Evolutionary conservation across 805 yeast species (phyloP), one percentile per base, ranked within the genome.

Genomic region (Candida succiphila): DNA sequence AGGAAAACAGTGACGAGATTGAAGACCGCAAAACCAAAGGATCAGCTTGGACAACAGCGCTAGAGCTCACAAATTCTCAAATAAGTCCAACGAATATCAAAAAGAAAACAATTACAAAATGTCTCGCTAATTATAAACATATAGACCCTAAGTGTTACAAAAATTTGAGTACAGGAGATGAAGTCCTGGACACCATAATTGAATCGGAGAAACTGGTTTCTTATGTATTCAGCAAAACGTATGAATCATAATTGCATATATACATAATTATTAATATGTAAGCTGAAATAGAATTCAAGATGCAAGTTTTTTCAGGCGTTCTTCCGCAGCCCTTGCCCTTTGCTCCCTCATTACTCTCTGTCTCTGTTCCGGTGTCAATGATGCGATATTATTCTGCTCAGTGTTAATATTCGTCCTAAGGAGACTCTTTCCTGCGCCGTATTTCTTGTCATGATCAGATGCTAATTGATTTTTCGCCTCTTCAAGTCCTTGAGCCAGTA

Each of bases 311-410:
- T 61, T 66, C 47, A 84, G 46, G 44, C 98, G 67, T 1, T 89
- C 95, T 53, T 92, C 97, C 0, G 95, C 96, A 1, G 98, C 98
- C 35, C 97, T 69, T 1, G 96, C 96, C 35, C 97, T 67, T 49
- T 88, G 88, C 48, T 92, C 98, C 39, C 98, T 72, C 82, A 88
- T 87, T 16, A 92, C 59, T 46, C 78, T 70, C 68, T 69, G 66
- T 46, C 75, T 69, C 42, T 88, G 96, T 18, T 76, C 85, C 1
- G 78, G 86, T 7, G 75, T 68, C 35, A 89, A 61, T 0, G 87
- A 78, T 29, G 70, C 67, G 34, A 78, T 45, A 30, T 74, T 75
- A 17, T 61, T 58, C 41, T 58, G 66, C 28, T 54, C 58, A 1
- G 52, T 41, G 12, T 42, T 37, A 16, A 53, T 27, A 2, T 44